Evolutionary conservation across 176 grass and related monocot species (phyloP).

Genomic region (Typha latifolia): DNA sequence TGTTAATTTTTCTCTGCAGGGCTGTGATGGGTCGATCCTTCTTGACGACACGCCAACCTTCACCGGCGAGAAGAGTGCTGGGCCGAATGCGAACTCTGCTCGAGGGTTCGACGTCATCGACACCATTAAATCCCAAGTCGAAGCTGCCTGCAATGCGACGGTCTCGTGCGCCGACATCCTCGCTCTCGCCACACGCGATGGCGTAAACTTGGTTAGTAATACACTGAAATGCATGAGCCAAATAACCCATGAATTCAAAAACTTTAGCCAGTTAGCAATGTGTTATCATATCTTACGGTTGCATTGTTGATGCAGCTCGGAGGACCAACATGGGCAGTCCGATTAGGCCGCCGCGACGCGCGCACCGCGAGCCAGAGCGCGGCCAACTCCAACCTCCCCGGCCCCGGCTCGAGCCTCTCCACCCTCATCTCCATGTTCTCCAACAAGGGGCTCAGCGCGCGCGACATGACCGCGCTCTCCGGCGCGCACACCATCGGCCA

Average conservation of each 20-base stretch:
- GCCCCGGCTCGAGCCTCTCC: conserved; percentile 13
- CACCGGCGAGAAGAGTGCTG: conserved; percentile 42
- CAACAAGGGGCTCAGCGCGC: conserved; percentile 36
- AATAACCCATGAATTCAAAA: no score
- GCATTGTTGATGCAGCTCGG: conserved; percentile 25
- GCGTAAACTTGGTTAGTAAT: conserved; percentile 46
- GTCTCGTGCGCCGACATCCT: conserved; percentile 79
- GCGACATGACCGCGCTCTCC: conserved; percentile 63
- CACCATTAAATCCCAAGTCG: conserved; percentile 29
- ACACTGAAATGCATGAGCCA: neutral
- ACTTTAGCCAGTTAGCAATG: no score
- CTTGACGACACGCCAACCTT: conserved; percentile 35
- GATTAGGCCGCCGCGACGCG: conserved; percentile 54
- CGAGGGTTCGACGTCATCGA: conserved; percentile 51
- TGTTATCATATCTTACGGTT: no score
- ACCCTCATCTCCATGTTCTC: conserved; percentile 25
- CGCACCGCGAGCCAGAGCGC: conserved; percentile 31
- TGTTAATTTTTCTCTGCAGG: conserved; percentile 5
- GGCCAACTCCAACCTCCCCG: conserved; percentile 22
- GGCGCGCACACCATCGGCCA: conserved; percentile 59
- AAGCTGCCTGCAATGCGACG: conserved; percentile 35
- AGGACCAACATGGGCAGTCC: conserved; percentile 50
- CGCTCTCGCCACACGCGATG: conserved; percentile 54
- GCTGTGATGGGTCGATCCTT: conserved; percentile 56
- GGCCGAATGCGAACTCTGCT: conserved; percentile 27